Evolutionary conservation across 2,329 filamentous ascomycete genomes (phyloP).

Genomic region (Dactylonectria macrodidyma): DNA sequence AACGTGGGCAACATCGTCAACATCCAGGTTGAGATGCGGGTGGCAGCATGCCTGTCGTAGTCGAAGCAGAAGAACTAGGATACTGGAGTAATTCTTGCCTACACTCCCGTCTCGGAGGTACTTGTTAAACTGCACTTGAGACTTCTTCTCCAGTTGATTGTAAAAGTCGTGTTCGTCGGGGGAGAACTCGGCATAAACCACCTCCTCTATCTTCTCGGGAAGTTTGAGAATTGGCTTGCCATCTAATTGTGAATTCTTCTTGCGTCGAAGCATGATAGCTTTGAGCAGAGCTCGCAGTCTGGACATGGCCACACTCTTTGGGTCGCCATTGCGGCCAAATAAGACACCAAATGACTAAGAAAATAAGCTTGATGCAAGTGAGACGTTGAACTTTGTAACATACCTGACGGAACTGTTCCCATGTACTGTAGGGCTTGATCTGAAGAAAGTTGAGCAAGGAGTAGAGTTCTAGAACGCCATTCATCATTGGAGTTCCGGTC

Average conservation of each 20-base stretch:
- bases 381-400: conserved; percentile 42
- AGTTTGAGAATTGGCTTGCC: conserved; percentile 85
- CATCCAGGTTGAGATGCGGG: conserved; percentile 50
- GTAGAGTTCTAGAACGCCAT: conserved; percentile 82
- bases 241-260: conserved; percentile 84
- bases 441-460: conserved; percentile 83
- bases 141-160: conserved; percentile 77
- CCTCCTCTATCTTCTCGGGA: conserved; percentile 81
- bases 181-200: conserved; percentile 81
- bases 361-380: background rate
- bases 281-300: conserved; percentile 83
- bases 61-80: conserved; percentile 85
- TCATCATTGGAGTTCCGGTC: conserved; percentile 92
- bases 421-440: conserved; percentile 81
- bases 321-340: conserved; percentile 60
- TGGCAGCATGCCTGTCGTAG: conserved; percentile 79
- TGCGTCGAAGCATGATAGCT: conserved; percentile 85
- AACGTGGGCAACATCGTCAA: conserved; percentile 58
- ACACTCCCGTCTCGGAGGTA: conserved; percentile 80
- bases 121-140: conserved; percentile 81
- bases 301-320: conserved; percentile 75
- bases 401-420: conserved; percentile 72
- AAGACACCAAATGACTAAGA: conserved; percentile 59
- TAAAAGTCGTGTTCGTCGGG: conserved; percentile 84
- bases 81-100: conserved; percentile 80